These are phyloP conservation scores for Botrytis deweyae DNA, from an alignment of 2,329 filamentous ascomycete species.

Conservation along the genomic window DNA sequence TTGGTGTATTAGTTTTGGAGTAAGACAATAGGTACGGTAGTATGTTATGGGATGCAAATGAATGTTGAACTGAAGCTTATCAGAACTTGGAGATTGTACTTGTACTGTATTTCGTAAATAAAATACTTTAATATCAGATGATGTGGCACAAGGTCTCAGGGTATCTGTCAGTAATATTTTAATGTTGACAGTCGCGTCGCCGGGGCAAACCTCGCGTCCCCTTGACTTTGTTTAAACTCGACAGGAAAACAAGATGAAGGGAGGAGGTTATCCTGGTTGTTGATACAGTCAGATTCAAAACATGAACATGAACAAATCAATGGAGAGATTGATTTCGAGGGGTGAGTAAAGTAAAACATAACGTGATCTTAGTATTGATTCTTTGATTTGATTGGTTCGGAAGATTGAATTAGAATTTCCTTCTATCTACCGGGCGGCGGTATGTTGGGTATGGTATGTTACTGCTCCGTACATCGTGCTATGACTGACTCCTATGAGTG, in stretches of 20 bases:
- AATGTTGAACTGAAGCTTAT: conserved; percentile 11
- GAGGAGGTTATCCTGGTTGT: conserved; percentile 4
- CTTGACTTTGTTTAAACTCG: neutral
- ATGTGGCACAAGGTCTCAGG: conserved; percentile 19
- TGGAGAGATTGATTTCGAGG: neutral
- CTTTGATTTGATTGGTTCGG: neutral
- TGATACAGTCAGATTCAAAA: neutral
- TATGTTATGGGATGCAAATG: conserved; percentile 6
- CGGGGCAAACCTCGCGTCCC: conserved; percentile 15
- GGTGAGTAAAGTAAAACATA: conserved; percentile 1
- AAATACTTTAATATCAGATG: conserved; percentile 9
- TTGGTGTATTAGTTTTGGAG: conserved; percentile 5
- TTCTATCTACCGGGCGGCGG: neutral
- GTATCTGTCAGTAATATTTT: conserved; percentile 8
- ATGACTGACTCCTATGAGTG: neutral
- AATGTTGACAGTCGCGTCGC: conserved; percentile 20
- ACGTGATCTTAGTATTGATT: neutral
- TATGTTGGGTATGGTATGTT: neutral
- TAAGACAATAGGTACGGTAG: conserved; percentile 1
- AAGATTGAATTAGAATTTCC: neutral
- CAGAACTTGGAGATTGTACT: conserved; percentile 5
- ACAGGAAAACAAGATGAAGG: neutral
- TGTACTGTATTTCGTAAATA: conserved; percentile 3
- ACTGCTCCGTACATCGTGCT: neutral
- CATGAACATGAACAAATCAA: conserved; percentile 4